A percentile compares a stretch with the other conserved stretches of the same genome.
Evolutionary conservation across 192 early-diverging fungal genomes (phyloP).

Genomic region (Jimgerdemannia flammicorona): DNA sequence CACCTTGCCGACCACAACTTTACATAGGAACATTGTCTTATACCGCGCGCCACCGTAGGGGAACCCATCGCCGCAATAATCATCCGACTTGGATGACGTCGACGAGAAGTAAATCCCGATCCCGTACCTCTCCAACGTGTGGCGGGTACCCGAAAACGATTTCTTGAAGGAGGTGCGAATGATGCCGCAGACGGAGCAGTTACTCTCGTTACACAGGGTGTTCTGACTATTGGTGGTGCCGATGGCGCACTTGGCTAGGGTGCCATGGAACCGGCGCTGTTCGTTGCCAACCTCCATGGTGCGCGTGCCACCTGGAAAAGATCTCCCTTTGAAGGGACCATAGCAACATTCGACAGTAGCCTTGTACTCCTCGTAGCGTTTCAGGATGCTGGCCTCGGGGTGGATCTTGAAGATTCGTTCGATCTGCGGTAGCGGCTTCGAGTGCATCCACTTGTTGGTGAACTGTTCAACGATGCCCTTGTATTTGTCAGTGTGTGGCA

Average conservation of each 20-base stretch:
- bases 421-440: constrained; percentile 15
- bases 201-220: constrained; percentile 5
- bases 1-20: constrained; percentile 16
- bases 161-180: constrained; percentile 14
- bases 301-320: constrained; percentile 6
- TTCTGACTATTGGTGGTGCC: neutral
- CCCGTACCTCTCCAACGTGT: constrained; percentile 16
- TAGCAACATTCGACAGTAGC: constrained; percentile 12
- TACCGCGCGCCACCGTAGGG: constrained; percentile 10
- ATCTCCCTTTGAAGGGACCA: constrained; percentile 8
- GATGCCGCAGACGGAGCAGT: constrained; percentile 17
- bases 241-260: neutral
- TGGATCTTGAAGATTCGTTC: constrained; percentile 13
- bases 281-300: constrained; percentile 21
- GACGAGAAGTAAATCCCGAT: constrained; percentile 23
- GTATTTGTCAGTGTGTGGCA: constrained; percentile 3
- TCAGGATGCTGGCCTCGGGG: neutral
- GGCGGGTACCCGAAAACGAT: constrained; percentile 8
- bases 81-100: constrained; percentile 27
- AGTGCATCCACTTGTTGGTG: constrained; percentile 10
- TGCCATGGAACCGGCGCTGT: constrained; percentile 25
- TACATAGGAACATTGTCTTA: constrained; percentile 22
- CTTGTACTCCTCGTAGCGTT: constrained; percentile 13
- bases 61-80: constrained; percentile 15
- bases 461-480: constrained; percentile 14